A percentile compares a stretch with the other conserved stretches of the same genome.
Evolutionary conservation across 2,329 filamentous ascomycete species (phyloP).

Genomic region (Macroventuria anomochaeta): DNA sequence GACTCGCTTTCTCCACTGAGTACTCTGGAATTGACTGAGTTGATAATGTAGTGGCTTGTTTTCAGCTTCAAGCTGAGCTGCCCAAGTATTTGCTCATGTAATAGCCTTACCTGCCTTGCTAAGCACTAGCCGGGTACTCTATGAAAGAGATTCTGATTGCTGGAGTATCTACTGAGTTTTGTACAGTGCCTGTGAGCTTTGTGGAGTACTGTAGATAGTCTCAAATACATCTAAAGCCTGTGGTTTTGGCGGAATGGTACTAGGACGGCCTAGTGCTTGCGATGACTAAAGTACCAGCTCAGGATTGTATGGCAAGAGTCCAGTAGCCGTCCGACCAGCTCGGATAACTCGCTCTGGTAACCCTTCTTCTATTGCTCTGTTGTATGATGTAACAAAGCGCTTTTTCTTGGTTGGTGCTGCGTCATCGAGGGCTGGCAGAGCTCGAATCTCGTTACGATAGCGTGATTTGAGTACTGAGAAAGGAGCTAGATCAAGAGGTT

Average conservation of each 20-base stretch:
- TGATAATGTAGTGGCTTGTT: conserved; percentile 16
- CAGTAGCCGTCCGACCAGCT: conserved; percentile 19
- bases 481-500: background rate
- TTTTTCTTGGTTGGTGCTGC: conserved; percentile 22
- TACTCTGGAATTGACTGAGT: background rate
- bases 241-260: background rate
- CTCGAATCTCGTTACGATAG: conserved; percentile 13
- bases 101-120: conserved; percentile 20
- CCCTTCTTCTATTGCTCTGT: conserved; percentile 13
- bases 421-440: conserved; percentile 16
- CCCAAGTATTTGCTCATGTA: conserved; percentile 11
- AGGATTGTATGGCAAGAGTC: conserved; percentile 20
- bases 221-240: background rate
- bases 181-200: conserved; percentile 12
- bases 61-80: conserved; percentile 11
- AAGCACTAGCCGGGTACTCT: conserved; percentile 2
- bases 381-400: conserved; percentile 23
- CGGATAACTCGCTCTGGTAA: conserved; percentile 16
- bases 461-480: conserved; percentile 17
- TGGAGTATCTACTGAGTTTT: conserved; percentile 1
- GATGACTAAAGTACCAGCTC: conserved; percentile 12
- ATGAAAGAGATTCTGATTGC: background rate
- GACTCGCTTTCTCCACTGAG: conserved; percentile 8
- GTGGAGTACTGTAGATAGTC: background rate
- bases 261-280: too few species aligned